phyloP scores from a whole-genome alignment of 495 filamentous ascomycete species.

The Annulohypoxylon stygium region DNA sequence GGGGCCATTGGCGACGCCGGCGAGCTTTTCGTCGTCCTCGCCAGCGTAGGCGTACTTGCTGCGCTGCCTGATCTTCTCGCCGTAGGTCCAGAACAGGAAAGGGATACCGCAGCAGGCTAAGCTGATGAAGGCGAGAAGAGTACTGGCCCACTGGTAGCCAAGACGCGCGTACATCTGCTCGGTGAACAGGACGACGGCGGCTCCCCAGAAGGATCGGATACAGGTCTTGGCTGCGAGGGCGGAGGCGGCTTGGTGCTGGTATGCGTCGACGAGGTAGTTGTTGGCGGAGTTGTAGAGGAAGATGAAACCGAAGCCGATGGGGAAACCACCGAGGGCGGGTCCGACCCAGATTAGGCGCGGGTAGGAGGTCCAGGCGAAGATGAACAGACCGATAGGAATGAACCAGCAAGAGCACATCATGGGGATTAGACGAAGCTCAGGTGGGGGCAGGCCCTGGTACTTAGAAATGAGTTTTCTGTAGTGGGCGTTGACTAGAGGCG shows the following conservation, averaged over 20 bases:
- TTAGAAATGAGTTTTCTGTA: slow-evolving; percentile 73
- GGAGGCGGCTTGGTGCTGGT: slow-evolving; percentile 86
- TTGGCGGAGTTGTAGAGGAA: slow-evolving; percentile 86
- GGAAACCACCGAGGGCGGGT: slow-evolving; percentile 77
- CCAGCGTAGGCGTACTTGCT: slow-evolving; percentile 76
- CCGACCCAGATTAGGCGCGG: slow-evolving; percentile 74
- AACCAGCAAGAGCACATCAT: slow-evolving; percentile 90
- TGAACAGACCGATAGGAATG: slow-evolving; percentile 81
- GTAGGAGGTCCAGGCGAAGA: slow-evolving; percentile 88
- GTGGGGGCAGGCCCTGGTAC: slow-evolving; percentile 76
- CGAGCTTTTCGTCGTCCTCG: slow-evolving; percentile 55
- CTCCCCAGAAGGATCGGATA: slow-evolving; percentile 84
- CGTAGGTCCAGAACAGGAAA: slow-evolving; percentile 80
- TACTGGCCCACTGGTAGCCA: slow-evolving; percentile 80
- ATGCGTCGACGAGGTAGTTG: slow-evolving; percentile 86
- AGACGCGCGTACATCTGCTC: slow-evolving; percentile 81
- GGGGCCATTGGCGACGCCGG: slow-evolving; percentile 35
- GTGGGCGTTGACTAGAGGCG: slow-evolving; percentile 80
- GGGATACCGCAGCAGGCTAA: slow-evolving; percentile 82
- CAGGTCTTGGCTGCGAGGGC: slow-evolving; percentile 89
- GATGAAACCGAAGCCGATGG: slow-evolving; percentile 87
- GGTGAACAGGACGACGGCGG: slow-evolving; percentile 80
- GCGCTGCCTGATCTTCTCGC: slow-evolving; percentile 72
- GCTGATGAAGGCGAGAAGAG: slow-evolving; percentile 76
- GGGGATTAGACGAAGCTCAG: slow-evolving; percentile 81